A percentile compares a stretch with the other conserved stretches of the same genome.
These are phyloP conservation scores for Phytophthora sp. DNA, from an alignment of 352 stramenopile species.

Conservation along the genomic window DNA sequence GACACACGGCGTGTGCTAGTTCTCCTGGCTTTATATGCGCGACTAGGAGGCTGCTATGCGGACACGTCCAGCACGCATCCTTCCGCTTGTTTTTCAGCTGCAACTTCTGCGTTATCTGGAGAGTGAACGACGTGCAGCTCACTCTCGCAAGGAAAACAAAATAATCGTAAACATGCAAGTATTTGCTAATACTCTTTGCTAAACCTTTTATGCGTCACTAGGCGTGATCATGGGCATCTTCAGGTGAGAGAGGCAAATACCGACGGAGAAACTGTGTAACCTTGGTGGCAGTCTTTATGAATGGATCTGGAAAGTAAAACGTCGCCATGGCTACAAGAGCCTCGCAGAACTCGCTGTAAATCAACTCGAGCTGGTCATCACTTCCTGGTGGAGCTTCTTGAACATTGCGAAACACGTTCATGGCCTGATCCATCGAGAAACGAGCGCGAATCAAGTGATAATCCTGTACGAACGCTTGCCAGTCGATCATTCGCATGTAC, in stretches of 20 bases:
- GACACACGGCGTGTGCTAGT: slow-evolving; percentile 86
- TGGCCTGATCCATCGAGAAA: slow-evolving; percentile 64
- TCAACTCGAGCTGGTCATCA: slow-evolving; percentile 65
- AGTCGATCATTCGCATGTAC: slow-evolving; percentile 74
- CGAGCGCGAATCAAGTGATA: slow-evolving; percentile 68
- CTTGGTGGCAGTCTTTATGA: slow-evolving; percentile 57
- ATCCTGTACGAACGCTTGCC: slow-evolving; percentile 72
- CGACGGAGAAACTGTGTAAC: slow-evolving; percentile 76
- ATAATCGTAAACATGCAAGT: slow-evolving; percentile 30
- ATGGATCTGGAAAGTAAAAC: slow-evolving; percentile 72
- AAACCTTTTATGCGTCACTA: slow-evolving; percentile 1
- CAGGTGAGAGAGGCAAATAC: slow-evolving; percentile 66
- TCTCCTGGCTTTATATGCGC: background rate
- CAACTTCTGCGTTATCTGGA: slow-evolving; percentile 26
- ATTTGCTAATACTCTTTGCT: slow-evolving; percentile 13
- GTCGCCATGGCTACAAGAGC: slow-evolving; percentile 60
- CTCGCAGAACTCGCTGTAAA: slow-evolving; percentile 79
- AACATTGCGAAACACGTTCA: slow-evolving; percentile 67
- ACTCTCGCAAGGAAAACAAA: slow-evolving; percentile 14
- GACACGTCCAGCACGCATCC: background rate
- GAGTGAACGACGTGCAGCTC: slow-evolving; percentile 22
- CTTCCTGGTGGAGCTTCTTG: slow-evolving; percentile 51
- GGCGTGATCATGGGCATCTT: slow-evolving; percentile 55
- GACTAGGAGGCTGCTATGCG: background rate
- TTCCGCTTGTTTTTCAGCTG: slow-evolving; percentile 21